These are phyloP conservation scores for Cerrena zonata DNA, from an alignment of 1,284 basidiomycete genomes.

Conservation along the genomic window DNA sequence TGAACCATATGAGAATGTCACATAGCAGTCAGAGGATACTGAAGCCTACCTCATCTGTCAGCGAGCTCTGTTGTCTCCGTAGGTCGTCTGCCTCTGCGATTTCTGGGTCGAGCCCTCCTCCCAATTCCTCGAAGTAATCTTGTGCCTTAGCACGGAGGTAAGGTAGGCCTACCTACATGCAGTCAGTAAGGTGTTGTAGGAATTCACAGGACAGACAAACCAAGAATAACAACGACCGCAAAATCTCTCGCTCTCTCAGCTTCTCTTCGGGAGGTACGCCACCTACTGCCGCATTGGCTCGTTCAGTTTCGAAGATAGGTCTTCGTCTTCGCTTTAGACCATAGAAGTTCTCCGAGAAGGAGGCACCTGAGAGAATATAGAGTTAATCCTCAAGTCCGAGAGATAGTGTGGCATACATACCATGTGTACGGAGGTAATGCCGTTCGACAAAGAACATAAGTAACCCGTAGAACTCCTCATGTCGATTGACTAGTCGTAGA, in stretches of 20 bases:
- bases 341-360: slow-evolving; percentile 91
- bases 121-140: slow-evolving; percentile 85
- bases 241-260: slow-evolving; percentile 57
- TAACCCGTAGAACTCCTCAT: slow-evolving; percentile 92
- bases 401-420: slow-evolving; percentile 37
- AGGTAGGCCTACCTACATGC: slow-evolving; percentile 72
- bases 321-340: slow-evolving; percentile 75
- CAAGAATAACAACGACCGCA: slow-evolving; percentile 71
- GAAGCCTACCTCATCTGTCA: slow-evolving; percentile 44
- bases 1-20: slow-evolving; percentile 6
- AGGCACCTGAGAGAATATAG: slow-evolving; percentile 58
- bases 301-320: slow-evolving; percentile 63
- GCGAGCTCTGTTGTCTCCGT: slow-evolving; percentile 35
- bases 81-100: slow-evolving; percentile 51
- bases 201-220: slow-evolving; percentile 38
- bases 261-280: slow-evolving; percentile 59
- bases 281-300: slow-evolving; percentile 61
- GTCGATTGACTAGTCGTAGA: slow-evolving; percentile 84
- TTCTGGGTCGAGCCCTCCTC: slow-evolving; percentile 71
- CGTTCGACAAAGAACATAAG: slow-evolving; percentile 87
- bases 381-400: background rate
- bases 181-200: background rate
- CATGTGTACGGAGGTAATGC: slow-evolving; percentile 82
- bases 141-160: slow-evolving; percentile 85
- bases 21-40: background rate